Base-by-base conservation (phyloP, 2,329 filamentous ascomycete genomes). In the Cryphonectria parasitica region DNA sequence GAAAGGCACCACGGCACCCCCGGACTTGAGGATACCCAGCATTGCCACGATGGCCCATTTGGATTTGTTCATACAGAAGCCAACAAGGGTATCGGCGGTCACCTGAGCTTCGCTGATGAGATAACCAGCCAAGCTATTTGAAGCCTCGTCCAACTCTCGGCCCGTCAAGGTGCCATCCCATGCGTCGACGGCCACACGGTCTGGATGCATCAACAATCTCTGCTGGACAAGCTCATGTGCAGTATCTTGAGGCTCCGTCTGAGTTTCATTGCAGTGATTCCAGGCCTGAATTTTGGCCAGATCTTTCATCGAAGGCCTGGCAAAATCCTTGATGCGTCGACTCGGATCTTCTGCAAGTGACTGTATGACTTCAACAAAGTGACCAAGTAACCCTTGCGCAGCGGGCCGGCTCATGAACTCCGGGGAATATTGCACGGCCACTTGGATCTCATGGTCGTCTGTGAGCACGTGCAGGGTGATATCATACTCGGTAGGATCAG, bases 1-100 rank as follows among this genome's bases (percentile, higher is more conserved):
- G 19, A 75, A 62, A 1, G 74, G 74, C 10, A 75, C 72, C 69
- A 73, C 76, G 5, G 70, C 76, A 17, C 73, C 75, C 19, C 76
- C 76, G 17, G 73, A 66, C 68, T 76, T 74, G 36, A 76, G 62
- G 45, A 76, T 66, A 19, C 68, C 74, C 31, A 76, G 34, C 64
- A 75, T 73, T 13, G 71, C 67, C 8, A 75, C 64, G 3, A 74
- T 63, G 15, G 72, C 69, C 61, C 49, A 68, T 6, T 39, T 19
- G 13, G 72, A 73, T 64, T 75, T 75, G n/a, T 72, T 67, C n/a
- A 75, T 72, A 28, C 70, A 74, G 1, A 75, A 64, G 15, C 69
- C 69, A 19, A 75, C 66, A n/a, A 72, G 61, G 36, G 45, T 60
- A 19, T 69, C 74, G 58, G 39, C 58, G 7, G 68, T 68, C 31